A percentile compares a stretch with the other conserved stretches of the same genome.
Conservation (phyloP, 495 filamentous ascomycete species). For the Apodospora peruviana region DNA sequence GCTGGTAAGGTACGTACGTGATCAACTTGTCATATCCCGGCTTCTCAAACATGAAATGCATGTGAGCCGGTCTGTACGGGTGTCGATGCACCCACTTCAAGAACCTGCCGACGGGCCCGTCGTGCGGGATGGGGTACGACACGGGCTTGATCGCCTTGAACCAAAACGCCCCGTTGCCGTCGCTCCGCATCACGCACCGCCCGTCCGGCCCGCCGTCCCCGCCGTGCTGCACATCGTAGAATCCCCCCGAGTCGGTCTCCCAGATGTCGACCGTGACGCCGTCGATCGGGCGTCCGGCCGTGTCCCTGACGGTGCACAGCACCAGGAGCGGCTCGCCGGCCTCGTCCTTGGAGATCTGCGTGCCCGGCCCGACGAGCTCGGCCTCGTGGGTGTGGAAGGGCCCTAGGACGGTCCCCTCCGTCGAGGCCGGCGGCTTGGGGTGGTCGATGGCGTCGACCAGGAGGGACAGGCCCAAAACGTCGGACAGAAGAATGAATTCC, state of each 20-base stretch:
- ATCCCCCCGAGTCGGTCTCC: constrained; percentile 77
- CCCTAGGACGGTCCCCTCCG: constrained; percentile 78
- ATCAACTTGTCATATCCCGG: constrained; percentile 69
- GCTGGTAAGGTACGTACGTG: constrained; percentile 49
- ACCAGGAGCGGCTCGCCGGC: constrained; percentile 63
- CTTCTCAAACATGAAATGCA: constrained; percentile 90
- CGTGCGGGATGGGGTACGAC: constrained; percentile 76
- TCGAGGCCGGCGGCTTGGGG: constrained; percentile 65
- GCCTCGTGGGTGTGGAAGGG: constrained; percentile 89
- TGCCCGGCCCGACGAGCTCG: constrained; percentile 50
- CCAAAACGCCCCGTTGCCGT: constrained; percentile 66
- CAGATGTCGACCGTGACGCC: constrained; percentile 78
- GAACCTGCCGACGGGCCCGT: constrained; percentile 76
- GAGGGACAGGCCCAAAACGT: constrained; percentile 42
- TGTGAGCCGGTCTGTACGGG: constrained; percentile 73
- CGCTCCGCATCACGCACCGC: constrained; percentile 63
- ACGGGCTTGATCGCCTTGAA: constrained; percentile 80
- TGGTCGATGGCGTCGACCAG: constrained; percentile 82
- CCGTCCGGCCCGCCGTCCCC: constrained; percentile 64
- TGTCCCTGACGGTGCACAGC: constrained; percentile 65
- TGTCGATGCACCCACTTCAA: constrained; percentile 62
- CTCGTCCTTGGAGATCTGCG: constrained; percentile 59
- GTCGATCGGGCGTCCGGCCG: constrained; percentile 54
- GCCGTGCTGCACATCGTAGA: constrained; percentile 78
- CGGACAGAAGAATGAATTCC: constrained; percentile 81